Percentiles rank a stretch among this genome's conserved stretches.
Evolutionary conservation across 805 yeast genomes (phyloP).

Genomic region (Yueomyces sinensis): DNA sequence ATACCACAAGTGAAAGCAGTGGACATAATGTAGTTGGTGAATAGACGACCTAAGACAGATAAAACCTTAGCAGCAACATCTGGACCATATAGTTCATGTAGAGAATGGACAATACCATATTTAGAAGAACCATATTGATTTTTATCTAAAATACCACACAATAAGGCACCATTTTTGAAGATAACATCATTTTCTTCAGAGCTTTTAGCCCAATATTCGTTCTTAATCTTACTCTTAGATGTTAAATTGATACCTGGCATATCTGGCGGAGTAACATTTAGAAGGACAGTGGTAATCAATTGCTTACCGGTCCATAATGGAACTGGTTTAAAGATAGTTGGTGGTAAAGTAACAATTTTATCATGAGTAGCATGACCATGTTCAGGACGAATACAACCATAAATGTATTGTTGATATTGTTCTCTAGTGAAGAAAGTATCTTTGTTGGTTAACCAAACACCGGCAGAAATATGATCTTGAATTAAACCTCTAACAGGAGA

Average conservation of each 20-base stretch:
- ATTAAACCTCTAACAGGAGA: slow-evolving; percentile 96
- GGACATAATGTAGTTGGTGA: slow-evolving; percentile 84
- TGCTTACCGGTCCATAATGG: slow-evolving; percentile 98
- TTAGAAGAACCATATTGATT: slow-evolving; percentile 98
- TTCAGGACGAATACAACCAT: slow-evolving; percentile 92
- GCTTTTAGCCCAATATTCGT: slow-evolving; percentile 85
- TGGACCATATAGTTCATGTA: slow-evolving; percentile 93
- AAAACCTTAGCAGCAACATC: slow-evolving; percentile 78
- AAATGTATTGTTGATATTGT: slow-evolving; percentile 82
- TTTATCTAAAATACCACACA: slow-evolving; percentile 91
- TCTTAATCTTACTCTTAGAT: slow-evolving; percentile 80
- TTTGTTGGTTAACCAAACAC: slow-evolving; percentile 94
- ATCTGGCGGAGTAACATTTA: slow-evolving; percentile 73
- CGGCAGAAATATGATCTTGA: slow-evolving; percentile 98
- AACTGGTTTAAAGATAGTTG: slow-evolving; percentile 74
- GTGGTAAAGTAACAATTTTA: slow-evolving; percentile 67
- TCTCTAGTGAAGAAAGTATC: slow-evolving; percentile 87
- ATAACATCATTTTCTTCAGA: slow-evolving; percentile 79
- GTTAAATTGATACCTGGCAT: slow-evolving; percentile 85
- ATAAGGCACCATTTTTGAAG: slow-evolving; percentile 73
- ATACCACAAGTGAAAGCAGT: slow-evolving; percentile 98
- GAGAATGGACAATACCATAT: slow-evolving; percentile 90
- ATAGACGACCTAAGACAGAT: slow-evolving; percentile 86
- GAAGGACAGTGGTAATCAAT: slow-evolving; percentile 78
- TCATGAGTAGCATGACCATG: slow-evolving; percentile 83